Evolutionary conservation across 2,329 filamentous ascomycete species (phyloP), one percentile per base, ranked within the genome.

Genomic region (Hortaea werneckii): DNA sequence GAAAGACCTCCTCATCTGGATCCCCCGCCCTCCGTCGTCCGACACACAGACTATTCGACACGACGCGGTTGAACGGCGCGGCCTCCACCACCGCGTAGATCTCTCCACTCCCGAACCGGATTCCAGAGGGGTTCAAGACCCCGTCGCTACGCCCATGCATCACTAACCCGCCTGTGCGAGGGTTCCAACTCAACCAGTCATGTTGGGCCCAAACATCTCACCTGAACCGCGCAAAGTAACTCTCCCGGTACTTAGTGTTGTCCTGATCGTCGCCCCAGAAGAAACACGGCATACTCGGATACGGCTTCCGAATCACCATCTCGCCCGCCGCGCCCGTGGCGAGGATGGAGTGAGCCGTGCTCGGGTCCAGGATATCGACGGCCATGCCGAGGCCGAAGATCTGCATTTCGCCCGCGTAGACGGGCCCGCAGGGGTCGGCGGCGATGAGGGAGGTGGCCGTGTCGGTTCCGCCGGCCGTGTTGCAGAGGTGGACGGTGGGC

Each of bases 41-140:
- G 10, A 68, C 63, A 47, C 67, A 69, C 8, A 69, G 57, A 27
- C 57, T 64, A 45, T 68, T 64, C 35, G 58, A 58, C 43, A 69
- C 61, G 32, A 57, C 37, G n/a, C 44, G 43, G 45, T 62, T 67
- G 50, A 68, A 65, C 1, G 61, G 54, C 1, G 65, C 59, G 3
- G 62, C 61, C 50, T 73, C 70, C n/a, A 67, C 65, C 40, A 74
- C 65, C n/a, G 64, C 60, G 57, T 74, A 73, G 43, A 74, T 69
- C 53, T 74, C 70, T 1, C 63, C 60, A 8, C 60, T 65, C 13
- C 71, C 71, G 44, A 73, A 74, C 27, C 70, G 65, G 45, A 74
- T 68, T 5, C 71, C 70, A 9, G 64, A 66, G 1, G 70, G 70
- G 49, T 73, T 73, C 13, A 74, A 57, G 1, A 72, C 69, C 5